phyloP scores from a whole-genome alignment of 2,329 filamentous ascomycete genomes.

The Hypoxylon sp. region DNA sequence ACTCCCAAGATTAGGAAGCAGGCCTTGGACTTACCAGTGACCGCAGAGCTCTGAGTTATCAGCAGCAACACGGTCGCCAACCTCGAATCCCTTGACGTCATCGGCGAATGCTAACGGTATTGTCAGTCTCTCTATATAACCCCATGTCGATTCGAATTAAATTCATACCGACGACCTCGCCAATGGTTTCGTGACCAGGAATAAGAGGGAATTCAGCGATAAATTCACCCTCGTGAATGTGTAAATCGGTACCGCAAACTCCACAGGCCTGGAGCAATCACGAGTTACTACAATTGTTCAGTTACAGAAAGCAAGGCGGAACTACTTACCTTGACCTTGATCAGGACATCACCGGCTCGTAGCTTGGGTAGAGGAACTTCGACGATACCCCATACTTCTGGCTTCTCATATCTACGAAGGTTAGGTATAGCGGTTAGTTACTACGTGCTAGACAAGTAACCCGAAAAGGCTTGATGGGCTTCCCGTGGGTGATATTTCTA shows the following conservation, averaged over 20 bases:
- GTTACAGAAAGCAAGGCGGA: not conserved
- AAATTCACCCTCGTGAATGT: slow-evolving; percentile 79
- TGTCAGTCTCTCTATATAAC: slow-evolving; percentile 26
- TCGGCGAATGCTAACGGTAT: slow-evolving; percentile 49
- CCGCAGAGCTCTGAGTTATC: slow-evolving; percentile 77
- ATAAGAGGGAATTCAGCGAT: slow-evolving; percentile 73
- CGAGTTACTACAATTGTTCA: slow-evolving; percentile 34
- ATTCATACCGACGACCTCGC: slow-evolving; percentile 67
- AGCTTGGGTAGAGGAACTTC: slow-evolving; percentile 72
- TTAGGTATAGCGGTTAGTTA: slow-evolving; percentile 44
- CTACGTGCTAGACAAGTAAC: slow-evolving; percentile 12
- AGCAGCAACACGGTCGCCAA: slow-evolving; percentile 74
- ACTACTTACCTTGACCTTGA: slow-evolving; percentile 72
- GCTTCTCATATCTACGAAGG: slow-evolving; percentile 69
- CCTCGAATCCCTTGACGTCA: slow-evolving; percentile 70
- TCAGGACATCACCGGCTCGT: slow-evolving; percentile 70
- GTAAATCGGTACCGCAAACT: slow-evolving; percentile 58
- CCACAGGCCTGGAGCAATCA: slow-evolving; percentile 49
- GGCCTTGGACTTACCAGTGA: slow-evolving; percentile 62
- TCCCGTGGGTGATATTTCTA: not conserved
- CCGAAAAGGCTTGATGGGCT: slow-evolving; percentile 7
- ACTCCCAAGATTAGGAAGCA: not conserved
- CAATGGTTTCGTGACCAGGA: slow-evolving; percentile 77
- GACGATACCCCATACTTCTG: slow-evolving; percentile 71
- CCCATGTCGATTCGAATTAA: slow-evolving; percentile 59